phyloP scores from a whole-genome alignment of 1,284 basidiomycete species.

The Cutaneotrichosporon sp. region DNA sequence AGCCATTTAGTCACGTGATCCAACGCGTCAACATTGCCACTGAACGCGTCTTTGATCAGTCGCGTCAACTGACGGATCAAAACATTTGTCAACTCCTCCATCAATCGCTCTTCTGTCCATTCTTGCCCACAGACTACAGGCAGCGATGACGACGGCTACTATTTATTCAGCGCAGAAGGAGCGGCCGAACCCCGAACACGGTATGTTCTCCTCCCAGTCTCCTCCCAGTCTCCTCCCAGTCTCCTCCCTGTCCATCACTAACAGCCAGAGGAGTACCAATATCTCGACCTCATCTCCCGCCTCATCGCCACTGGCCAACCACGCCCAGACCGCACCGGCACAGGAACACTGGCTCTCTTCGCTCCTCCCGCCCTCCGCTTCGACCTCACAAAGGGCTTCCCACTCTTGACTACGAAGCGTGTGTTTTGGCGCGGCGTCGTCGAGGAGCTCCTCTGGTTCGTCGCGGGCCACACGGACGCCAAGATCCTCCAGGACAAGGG shows the following conservation, averaged over 20 bases:
- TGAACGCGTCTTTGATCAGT: neutral
- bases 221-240: neutral
- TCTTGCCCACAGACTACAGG: neutral
- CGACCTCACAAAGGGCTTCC: slow-evolving; percentile 68
- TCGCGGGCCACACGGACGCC: slow-evolving; percentile 79
- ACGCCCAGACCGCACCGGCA: slow-evolving; percentile 85
- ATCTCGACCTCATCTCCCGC: slow-evolving; percentile 70
- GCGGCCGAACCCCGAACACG: slow-evolving; percentile 2
- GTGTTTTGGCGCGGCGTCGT: slow-evolving; percentile 88
- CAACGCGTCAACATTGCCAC: neutral
- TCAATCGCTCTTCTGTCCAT: neutral
- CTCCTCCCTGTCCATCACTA: neutral
- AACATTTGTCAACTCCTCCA: neutral
- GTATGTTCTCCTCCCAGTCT: neutral
- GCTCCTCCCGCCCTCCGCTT: slow-evolving; percentile 84
- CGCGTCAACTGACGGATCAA: neutral
- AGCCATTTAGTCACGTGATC: too few relatives aligned
- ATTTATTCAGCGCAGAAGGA: too few relatives aligned
- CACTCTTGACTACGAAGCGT: slow-evolving; percentile 90
- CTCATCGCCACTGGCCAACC: slow-evolving; percentile 69
- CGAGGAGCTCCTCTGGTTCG: slow-evolving; percentile 95
- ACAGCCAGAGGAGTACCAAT: slow-evolving; percentile 69
- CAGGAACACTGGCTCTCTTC: slow-evolving; percentile 83
- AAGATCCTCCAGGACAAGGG: slow-evolving; percentile 69
- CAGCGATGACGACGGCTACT: neutral